phyloP scores from a whole-genome alignment of 2,329 filamentous ascomycete species.

The Nakataea oryzae region DNA sequence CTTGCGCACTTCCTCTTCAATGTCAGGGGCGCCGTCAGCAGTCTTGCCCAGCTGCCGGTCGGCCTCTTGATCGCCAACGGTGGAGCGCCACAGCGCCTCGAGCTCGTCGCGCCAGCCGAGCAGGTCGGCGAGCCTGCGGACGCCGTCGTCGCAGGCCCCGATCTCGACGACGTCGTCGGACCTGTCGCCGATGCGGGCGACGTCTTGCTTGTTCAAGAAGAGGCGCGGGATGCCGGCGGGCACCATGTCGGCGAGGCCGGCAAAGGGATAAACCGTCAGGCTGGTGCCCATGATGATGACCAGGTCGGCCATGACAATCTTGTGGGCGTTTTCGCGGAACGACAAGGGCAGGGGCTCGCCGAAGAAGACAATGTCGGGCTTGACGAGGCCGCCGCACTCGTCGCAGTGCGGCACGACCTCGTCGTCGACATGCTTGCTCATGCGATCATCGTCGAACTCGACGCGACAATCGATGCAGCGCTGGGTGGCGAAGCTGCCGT shows the following conservation, averaged over 20 bases:
- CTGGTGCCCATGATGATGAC: conserved; percentile 85
- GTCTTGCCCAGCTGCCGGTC: conserved; percentile 32
- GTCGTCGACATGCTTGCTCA: conserved; percentile 57
- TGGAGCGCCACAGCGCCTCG: conserved; percentile 60
- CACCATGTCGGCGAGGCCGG: conserved; percentile 60
- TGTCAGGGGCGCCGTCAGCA: conserved; percentile 11
- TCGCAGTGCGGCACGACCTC: conserved; percentile 63
- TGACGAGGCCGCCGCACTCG: conserved; percentile 75
- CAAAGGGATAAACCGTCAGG: conserved; percentile 77
- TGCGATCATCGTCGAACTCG: conserved; percentile 60
- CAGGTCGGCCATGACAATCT: conserved; percentile 58
- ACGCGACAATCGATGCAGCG: conserved; percentile 78
- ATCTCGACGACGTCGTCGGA: conserved; percentile 78
- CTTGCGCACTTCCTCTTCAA: conserved; percentile 27
- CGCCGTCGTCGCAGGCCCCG: conserved; percentile 73
- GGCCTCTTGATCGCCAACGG: conserved; percentile 52
- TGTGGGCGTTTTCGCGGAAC: conserved; percentile 50
- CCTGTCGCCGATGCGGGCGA: conserved; percentile 67
- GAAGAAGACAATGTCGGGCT: conserved; percentile 97
- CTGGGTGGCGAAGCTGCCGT: conserved; percentile 86
- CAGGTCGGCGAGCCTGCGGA: conserved; percentile 66
- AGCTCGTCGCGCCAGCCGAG: conserved; percentile 82
- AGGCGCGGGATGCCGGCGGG: conserved; percentile 58
- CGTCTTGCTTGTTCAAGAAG: conserved; percentile 77
- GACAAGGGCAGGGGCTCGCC: conserved; percentile 78